A percentile compares a stretch with the other conserved stretches of the same genome.
Conservation (phyloP, 345 rosid species). For the Citrus maxima region DNA sequence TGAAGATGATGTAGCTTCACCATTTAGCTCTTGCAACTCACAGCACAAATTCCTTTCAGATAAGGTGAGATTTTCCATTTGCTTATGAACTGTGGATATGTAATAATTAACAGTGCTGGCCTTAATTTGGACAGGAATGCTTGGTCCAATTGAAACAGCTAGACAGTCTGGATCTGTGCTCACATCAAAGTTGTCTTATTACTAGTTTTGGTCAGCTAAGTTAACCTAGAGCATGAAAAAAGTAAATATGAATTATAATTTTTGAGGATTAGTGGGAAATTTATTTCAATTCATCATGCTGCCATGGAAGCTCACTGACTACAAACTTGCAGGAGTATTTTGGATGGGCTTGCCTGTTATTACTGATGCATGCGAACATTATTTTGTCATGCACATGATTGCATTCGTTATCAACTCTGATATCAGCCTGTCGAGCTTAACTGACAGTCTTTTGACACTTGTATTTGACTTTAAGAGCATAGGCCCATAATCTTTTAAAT, state of each 20-base stretch:
- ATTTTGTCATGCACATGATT: not conserved
- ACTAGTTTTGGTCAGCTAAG: not conserved
- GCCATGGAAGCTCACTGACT: not conserved
- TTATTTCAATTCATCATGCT: not conserved
- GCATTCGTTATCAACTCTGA: not conserved
- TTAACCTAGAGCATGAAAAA: not conserved
- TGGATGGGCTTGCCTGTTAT: not conserved
- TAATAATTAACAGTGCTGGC: not conserved
- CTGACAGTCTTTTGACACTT: not conserved
- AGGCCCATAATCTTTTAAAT: not conserved
- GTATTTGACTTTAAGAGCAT: not conserved
- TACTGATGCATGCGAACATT: not conserved
- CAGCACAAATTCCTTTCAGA: conserved; percentile 2
- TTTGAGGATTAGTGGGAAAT: not conserved
- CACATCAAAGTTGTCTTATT: not conserved
- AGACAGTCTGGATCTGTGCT: not conserved
- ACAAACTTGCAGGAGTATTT: not conserved
- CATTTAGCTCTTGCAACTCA: not conserved
- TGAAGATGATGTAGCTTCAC: conserved; percentile 12
- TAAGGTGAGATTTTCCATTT: conserved; percentile 27
- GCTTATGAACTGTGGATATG: not conserved
- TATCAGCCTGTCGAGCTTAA: not conserved
- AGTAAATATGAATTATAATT: not conserved
- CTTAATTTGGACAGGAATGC: not conserved
- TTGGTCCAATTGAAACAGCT: not conserved